Conservation (phyloP, 768 basidiomycete species). For the Boletellus sp. region DNA sequence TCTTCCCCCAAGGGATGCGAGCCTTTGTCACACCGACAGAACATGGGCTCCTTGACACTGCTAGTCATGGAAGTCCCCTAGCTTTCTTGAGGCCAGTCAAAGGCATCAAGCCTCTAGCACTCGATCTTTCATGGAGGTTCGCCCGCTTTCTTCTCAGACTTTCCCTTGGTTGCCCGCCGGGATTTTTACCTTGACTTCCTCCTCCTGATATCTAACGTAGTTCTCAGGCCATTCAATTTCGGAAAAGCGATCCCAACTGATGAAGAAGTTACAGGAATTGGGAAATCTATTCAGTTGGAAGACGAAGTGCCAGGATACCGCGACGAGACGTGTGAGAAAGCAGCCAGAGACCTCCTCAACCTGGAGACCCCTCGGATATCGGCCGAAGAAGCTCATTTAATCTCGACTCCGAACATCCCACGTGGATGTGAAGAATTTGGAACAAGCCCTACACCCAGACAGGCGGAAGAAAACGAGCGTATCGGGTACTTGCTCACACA, state of each 20-base stretch:
- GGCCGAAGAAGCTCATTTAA: constrained; percentile 9
- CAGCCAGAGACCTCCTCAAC: constrained; percentile 12
- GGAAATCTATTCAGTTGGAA: constrained; percentile 8
- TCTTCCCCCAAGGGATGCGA: constrained; percentile 32
- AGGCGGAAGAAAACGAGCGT: constrained; percentile 6
- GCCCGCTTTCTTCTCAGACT: constrained; percentile 17
- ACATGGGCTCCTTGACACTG: not conserved
- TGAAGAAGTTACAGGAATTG: constrained; percentile 27
- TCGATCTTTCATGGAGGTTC: constrained; percentile 69
- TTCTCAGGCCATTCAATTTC: constrained; percentile 46
- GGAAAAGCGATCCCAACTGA: constrained; percentile 31
- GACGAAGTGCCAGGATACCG: constrained; percentile 13
- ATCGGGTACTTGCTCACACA: constrained; percentile 26
- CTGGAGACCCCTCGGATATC: not conserved
- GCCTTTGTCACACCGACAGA: constrained; percentile 26
- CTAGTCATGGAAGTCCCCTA: not conserved
- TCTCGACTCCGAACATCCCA: constrained; percentile 5
- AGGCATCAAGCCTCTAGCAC: constrained; percentile 53
- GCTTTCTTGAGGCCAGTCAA: constrained; percentile 49
- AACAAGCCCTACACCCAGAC: constrained; percentile 21
- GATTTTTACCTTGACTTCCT: not conserved
- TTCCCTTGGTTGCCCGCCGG: not conserved
- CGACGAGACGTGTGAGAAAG: constrained; percentile 12
- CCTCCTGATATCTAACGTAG: constrained; percentile 2
- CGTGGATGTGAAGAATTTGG: constrained; percentile 25